phyloP scores from a whole-genome alignment of 2,329 filamentous ascomycete species.

The Aspergillus awamori region DNA sequence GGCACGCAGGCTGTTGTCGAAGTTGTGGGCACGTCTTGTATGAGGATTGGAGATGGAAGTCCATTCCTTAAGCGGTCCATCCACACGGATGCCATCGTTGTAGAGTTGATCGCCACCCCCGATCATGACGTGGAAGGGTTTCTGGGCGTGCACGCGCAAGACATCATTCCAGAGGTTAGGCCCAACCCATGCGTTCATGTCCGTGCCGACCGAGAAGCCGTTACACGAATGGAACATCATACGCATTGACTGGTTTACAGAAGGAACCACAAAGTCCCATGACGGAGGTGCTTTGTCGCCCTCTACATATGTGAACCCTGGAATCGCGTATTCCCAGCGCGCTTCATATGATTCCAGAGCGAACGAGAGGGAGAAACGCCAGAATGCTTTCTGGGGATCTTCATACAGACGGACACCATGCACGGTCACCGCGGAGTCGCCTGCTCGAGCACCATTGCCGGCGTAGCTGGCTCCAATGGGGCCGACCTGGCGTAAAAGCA shows the following conservation, averaged over 20 bases:
- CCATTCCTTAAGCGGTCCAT: conserved; percentile 74
- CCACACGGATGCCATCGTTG: conserved; percentile 77
- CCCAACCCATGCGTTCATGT: conserved; percentile 64
- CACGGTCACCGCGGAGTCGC: conserved; percentile 34
- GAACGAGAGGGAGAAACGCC: conserved; percentile 60
- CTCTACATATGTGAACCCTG: conserved; percentile 64
- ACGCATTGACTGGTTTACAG: conserved; percentile 65
- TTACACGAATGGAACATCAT: conserved; percentile 73
- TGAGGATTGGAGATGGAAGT: conserved; percentile 63
- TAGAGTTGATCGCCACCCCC: conserved; percentile 89
- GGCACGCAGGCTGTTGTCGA: conserved; percentile 63
- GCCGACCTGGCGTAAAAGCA: conserved; percentile 52
- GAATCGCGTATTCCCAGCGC: conserved; percentile 77
- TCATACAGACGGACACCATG: conserved; percentile 62
- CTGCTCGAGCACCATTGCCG: conserved; percentile 17
- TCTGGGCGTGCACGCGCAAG: conserved; percentile 60
- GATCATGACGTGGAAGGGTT: conserved; percentile 71
- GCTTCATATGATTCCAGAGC: conserved; percentile 73
- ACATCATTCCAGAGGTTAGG: conserved; percentile 68
- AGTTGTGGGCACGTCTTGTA: conserved; percentile 64
- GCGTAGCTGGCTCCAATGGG: conserved; percentile 31
- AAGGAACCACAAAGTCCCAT: conserved; percentile 60
- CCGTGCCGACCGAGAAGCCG: conserved; percentile 68
- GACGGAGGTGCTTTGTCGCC: conserved; percentile 57
- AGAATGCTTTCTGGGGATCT: conserved; percentile 61